These are phyloP conservation scores for Phytophthora cactorum DNA, from an alignment of 352 stramenopile species.

Conservation along the genomic window DNA sequence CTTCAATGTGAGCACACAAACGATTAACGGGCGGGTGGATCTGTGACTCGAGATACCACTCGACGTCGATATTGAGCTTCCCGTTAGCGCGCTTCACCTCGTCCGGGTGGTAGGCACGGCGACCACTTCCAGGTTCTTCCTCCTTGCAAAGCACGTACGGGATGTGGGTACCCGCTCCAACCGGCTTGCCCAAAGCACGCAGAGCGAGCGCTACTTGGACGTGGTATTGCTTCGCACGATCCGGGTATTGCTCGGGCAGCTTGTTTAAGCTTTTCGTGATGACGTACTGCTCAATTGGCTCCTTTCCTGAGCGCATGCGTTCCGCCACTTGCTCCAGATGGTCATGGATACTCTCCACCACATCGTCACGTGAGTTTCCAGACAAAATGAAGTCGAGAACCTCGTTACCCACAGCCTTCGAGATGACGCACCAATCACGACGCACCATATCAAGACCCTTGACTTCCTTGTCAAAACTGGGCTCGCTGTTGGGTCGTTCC, in stretches of 20 bases:
- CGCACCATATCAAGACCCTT: slow-evolving; percentile 99
- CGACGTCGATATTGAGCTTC: slow-evolving; percentile 93
- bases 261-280: slow-evolving; percentile 99
- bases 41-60: slow-evolving; percentile 97
- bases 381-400: slow-evolving; percentile 98
- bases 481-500: slow-evolving; percentile 65
- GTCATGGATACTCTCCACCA: slow-evolving; percentile 97
- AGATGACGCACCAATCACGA: slow-evolving; percentile 98
- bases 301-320: slow-evolving; percentile 94
- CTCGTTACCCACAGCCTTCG: slow-evolving; percentile 96
- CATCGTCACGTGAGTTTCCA: slow-evolving; percentile 92
- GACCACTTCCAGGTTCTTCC: slow-evolving; percentile 75
- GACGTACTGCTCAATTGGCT: slow-evolving; percentile 97
- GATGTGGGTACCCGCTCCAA: slow-evolving; percentile 99
- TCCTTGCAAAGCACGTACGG: slow-evolving; percentile 97
- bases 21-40: slow-evolving; percentile 98
- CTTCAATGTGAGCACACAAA: slow-evolving; percentile 99
- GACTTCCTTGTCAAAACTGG: slow-evolving; percentile 95
- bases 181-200: slow-evolving; percentile 93
- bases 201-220: slow-evolving; percentile 98
- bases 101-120: slow-evolving; percentile 88
- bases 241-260: slow-evolving; percentile 97
- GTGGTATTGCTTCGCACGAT: slow-evolving; percentile 97
- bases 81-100: slow-evolving; percentile 78
- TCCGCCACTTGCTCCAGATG: slow-evolving; percentile 92